These are phyloP conservation scores for Xerocomus brunneocitrinus DNA, from an alignment of 768 basidiomycete species.

Conservation along the genomic window DNA sequence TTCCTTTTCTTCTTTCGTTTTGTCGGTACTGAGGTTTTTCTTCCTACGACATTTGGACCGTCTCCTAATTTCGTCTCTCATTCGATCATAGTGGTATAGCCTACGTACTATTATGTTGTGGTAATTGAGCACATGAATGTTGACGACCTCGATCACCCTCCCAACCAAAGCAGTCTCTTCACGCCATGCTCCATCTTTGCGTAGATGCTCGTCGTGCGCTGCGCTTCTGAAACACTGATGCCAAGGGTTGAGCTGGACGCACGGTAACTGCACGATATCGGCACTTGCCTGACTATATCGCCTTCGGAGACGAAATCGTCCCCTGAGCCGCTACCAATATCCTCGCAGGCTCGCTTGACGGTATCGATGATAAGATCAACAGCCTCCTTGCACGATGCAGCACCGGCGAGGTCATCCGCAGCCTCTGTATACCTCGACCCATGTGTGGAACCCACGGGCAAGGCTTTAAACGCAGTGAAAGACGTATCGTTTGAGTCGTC, in stretches of 20 bases:
- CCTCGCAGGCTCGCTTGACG: constrained; percentile 63
- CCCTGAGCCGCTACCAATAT: constrained; percentile 44
- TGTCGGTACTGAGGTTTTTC: constrained; percentile 9
- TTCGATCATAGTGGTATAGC: constrained; percentile 13
- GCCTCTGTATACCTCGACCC: constrained; percentile 47
- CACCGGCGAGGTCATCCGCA: constrained; percentile 57
- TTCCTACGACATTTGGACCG: constrained; percentile 7
- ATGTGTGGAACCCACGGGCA: constrained; percentile 64
- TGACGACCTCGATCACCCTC: constrained; percentile 41
- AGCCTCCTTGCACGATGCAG: constrained; percentile 69
- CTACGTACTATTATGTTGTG: constrained; percentile 4
- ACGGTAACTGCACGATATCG: neutral
- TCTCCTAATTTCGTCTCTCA: constrained; percentile 1
- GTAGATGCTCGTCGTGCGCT: constrained; percentile 78
- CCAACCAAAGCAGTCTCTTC: constrained; percentile 86
- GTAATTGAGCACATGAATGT: constrained; percentile 7
- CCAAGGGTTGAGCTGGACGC: neutral
- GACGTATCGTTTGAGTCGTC: constrained; percentile 36
- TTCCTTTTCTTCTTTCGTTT: constrained; percentile 5
- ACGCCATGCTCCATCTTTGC: constrained; percentile 93
- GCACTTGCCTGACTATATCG: constrained; percentile 74
- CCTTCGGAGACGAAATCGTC: constrained; percentile 53
- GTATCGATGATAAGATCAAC: constrained; percentile 70
- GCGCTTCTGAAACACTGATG: constrained; percentile 73
- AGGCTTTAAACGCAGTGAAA: constrained; percentile 75